phyloP scores from a whole-genome alignment of 805 yeast genomes.

The Lachancea waltii region DNA sequence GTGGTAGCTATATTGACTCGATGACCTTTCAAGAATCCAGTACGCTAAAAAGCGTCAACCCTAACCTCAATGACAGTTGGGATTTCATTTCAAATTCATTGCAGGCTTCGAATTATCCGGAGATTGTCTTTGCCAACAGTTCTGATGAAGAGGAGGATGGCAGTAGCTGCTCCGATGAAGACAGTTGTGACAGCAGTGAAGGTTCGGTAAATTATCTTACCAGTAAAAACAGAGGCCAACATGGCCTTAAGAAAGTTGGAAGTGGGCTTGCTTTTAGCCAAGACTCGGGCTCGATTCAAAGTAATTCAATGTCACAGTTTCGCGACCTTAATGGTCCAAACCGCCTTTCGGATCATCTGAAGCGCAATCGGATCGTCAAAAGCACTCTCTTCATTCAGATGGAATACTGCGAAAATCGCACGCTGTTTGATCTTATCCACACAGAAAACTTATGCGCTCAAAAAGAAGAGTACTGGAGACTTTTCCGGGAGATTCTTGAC shows the following conservation, averaged over 20 bases:
- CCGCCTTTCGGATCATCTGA: too few species aligned
- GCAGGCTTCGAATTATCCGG: conserved; percentile 41
- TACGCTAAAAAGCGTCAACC: conserved; percentile 28
- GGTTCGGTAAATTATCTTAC: too few species aligned
- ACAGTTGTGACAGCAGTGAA: conserved; percentile 9
- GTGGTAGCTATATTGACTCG: conserved; percentile 12
- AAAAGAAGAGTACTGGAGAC: conserved; percentile 81
- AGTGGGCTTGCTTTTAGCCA: background rate
- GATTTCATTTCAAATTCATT: conserved; percentile 67
- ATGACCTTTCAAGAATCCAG: conserved; percentile 13
- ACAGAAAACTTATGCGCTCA: conserved; percentile 64
- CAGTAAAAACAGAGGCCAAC: background rate
- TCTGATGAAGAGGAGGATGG: conserved; percentile 26
- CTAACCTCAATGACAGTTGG: conserved; percentile 33
- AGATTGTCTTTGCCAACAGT: conserved; percentile 46
- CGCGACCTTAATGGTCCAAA: too few species aligned
- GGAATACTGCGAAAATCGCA: conserved; percentile 97
- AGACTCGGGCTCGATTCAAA: too few species aligned
- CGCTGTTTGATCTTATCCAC: conserved; percentile 73
- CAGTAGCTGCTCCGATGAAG: conserved; percentile 19
- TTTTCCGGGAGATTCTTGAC: conserved; percentile 79
- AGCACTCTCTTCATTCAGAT: conserved; percentile 90
- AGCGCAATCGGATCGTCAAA: conserved; percentile 23
- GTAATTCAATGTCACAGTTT: too few species aligned
- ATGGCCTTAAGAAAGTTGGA: background rate